Evolutionary conservation across 75 land plant species (phyloP).

Genomic region (Pseudotsuga menziesii): DNA sequence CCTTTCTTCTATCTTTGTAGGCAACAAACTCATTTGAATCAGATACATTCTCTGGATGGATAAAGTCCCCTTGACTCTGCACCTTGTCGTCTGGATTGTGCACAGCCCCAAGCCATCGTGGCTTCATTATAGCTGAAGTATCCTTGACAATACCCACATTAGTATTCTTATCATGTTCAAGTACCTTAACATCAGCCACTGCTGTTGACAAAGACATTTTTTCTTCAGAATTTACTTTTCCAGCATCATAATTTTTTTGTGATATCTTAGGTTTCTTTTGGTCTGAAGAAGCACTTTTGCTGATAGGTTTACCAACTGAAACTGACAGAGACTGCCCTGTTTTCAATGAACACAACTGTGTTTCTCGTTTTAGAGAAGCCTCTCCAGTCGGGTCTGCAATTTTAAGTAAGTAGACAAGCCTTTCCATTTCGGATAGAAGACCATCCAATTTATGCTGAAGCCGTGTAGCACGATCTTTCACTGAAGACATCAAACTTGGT

Average conservation of each 20-base stretch:
- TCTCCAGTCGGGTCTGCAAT: constrained; percentile 96
- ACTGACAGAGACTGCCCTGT: constrained; percentile 6
- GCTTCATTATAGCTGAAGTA: constrained; percentile 26
- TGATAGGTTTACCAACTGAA: constrained; percentile 15
- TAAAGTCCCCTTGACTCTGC: neutral
- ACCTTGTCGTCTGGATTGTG: constrained; percentile 21
- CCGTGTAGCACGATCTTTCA: constrained; percentile 39
- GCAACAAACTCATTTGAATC: constrained; percentile 59
- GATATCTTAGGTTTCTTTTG: constrained; percentile 11
- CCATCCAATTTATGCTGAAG: constrained; percentile 52
- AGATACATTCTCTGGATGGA: constrained; percentile 7
- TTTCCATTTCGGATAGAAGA: constrained; percentile 72
- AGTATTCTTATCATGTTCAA: constrained; percentile 15
- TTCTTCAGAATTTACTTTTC: neutral
- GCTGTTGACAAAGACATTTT: neutral
- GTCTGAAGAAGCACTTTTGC: constrained; percentile 8
- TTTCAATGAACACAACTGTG: constrained; percentile 15
- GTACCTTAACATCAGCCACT: constrained; percentile 14
- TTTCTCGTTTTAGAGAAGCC: constrained; percentile 59
- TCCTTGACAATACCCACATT: constrained; percentile 14
- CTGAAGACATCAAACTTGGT: constrained; percentile 33
- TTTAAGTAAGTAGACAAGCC: constrained; percentile 62
- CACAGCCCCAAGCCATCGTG: constrained; percentile 84
- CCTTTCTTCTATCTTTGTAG: constrained; percentile 70
- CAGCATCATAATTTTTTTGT: constrained; percentile 16